Percentiles rank a stretch among this genome's conserved stretches.
phyloP scores from a whole-genome alignment of 169 alveolate genomes.

The Cryptosporidium ubiquitum region DNA sequence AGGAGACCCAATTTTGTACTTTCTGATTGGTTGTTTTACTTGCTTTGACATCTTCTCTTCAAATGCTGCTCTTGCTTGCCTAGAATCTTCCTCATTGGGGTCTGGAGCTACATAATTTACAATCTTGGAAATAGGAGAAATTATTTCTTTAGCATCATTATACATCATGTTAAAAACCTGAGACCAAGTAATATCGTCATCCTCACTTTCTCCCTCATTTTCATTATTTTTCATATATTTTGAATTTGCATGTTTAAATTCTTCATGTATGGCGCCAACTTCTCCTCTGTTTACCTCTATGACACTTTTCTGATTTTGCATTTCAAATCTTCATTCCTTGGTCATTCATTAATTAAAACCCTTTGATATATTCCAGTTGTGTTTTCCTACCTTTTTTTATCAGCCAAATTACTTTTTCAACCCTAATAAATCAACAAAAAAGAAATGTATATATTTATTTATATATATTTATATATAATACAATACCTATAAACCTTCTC shows the following conservation, averaged over 20 bases:
- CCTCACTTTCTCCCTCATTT: constrained; percentile 7
- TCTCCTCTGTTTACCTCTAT: background rate
- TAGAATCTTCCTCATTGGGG: constrained; percentile 62
- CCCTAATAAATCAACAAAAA: too few species aligned
- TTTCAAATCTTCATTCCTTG: background rate
- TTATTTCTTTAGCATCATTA: constrained; percentile 32
- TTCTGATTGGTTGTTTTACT: constrained; percentile 13
- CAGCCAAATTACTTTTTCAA: too few species aligned
- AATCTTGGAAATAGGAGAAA: constrained; percentile 39
- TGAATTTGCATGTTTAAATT: constrained; percentile 26
- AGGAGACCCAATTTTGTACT: constrained; percentile 54
- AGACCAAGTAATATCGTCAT: constrained; percentile 66
- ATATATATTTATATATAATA: too few species aligned
- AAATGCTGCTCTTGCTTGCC: constrained; percentile 27
- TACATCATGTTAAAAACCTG: constrained; percentile 70
- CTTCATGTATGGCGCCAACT: constrained; percentile 25
- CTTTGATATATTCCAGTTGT: background rate
- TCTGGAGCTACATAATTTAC: constrained; percentile 45
- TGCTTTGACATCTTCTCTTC: constrained; percentile 47
- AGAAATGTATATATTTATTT: too few species aligned
- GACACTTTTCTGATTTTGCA: background rate
- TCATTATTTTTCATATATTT: constrained; percentile 27
- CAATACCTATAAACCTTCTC: background rate
- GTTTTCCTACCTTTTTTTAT: too few species aligned
- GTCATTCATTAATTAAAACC: background rate